Evolutionary conservation across 331 rosid species (phyloP), one percentile per base, ranked within the genome.

Genomic region (Malus hybrid): DNA sequence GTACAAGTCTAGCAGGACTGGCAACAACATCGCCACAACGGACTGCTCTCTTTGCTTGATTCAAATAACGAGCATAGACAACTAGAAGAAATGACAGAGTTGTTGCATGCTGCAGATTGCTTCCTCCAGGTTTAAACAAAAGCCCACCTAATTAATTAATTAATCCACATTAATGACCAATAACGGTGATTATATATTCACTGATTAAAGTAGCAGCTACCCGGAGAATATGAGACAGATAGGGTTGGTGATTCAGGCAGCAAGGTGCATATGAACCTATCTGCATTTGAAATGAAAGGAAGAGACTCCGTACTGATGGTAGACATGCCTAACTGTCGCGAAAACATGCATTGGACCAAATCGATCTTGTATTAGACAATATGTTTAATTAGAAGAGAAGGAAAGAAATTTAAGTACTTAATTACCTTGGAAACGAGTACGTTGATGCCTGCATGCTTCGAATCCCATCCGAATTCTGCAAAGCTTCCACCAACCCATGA

Each of bases 381-480:
- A n/a, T 18, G 48, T 26, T 20, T 42, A 42, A 2, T 5, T 48
- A 63, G 8, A 53, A 5, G 9, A 15, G 19, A 53, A 5, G 4
- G 20, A 53, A 2, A 24, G 60, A 55, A 55, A 55, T 55, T 4
- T 58, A 10, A 20, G 64, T 3, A 44, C 22, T 15, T 4, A 33
- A 8, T 60, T 71, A 88, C 97, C 84, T 79, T 78, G 13, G 91
- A 87, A 79, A 89, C 16, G 5, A 91, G 92, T 30, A 89, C 84
- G 34, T 82, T 84, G 36, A 89, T 80, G 34, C 89, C 94, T 22
- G 94, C 91, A 26, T 89, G 76, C 80, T 91, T 89, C 7, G 90
- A 29, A 77, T 91, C 97, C 97, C 97, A 87, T 61, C 97, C 92
- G 68, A 91, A 91, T 75, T 89, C 91, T 55, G 69, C 81, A 52